Base-by-base conservation (phyloP, 768 basidiomycete species). In the Termitomyces sp. region DNA sequence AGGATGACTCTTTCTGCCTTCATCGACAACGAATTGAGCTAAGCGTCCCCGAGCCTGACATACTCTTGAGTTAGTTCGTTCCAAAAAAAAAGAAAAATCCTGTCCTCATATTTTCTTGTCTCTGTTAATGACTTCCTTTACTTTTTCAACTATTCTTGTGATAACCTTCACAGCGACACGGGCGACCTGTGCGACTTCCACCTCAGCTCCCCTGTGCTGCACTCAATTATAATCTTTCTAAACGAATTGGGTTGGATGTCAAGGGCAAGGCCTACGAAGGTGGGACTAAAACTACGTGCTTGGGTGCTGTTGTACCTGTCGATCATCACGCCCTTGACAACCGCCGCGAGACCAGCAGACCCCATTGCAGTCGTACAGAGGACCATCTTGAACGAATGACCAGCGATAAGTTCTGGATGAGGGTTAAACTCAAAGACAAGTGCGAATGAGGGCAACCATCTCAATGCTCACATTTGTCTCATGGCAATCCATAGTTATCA, bases 51-150 rank as follows among this genome's bases (percentile, higher is more conserved):
- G 60, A 26, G 51, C 51, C 57, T 59, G 31, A 30, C 15, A 30
- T 35, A 35, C 4, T n/a, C 21, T 8, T 26, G 42, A 21, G 23
- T 33, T n/a, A 35, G n/a, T n/a, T 37, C 40, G 17, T 19, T 33
- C n/a, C 8, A 21, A n/a, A 37, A n/a, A 37, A 33, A 37, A 37
- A 15, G 12, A 14, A n/a, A 3, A 15, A 40, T 21, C 19, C 3
- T 21, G 14, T 42, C 30, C 3, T 28, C 56, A 30, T 47, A 59
- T 55, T 33, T 50, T 46, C 37, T 61, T 62, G 44, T 62, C 60
- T 30, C 11, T 58, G 3, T 59, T 35, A 15, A 62, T 54, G 35
- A 21, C 45, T 28, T 48, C 40, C 40, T 53, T 54, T 8, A 59
- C 55, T 31, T 43, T 35, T 2, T 46, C 37, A 15, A 58, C 46